Conservation (phyloP, 495 filamentous ascomycete species). For the Trypethelium eluteriae region DNA sequence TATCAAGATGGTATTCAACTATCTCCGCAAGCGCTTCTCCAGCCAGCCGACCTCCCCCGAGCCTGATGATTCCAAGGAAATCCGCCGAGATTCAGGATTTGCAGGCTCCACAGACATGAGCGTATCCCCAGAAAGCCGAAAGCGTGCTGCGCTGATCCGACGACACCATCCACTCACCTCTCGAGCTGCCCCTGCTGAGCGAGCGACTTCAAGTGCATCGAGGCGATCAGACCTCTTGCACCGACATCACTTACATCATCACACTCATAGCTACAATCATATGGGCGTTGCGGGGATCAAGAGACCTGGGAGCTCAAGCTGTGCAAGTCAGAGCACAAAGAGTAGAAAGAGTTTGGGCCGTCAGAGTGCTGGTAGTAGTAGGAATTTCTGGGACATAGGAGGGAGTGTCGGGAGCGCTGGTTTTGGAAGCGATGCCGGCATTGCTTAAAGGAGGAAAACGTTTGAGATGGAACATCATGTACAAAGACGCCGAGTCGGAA, state of each 20-base stretch:
- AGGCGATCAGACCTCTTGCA: conserved; percentile 45
- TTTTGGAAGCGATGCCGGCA: not conserved
- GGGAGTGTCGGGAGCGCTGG: conserved; percentile 62
- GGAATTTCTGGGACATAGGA: conserved; percentile 84
- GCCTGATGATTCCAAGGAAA: not conserved
- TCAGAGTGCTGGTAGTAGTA: conserved; percentile 49
- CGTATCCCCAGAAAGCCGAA: conserved; percentile 37
- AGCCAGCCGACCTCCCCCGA: conserved; percentile 21
- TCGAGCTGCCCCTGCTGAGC: conserved; percentile 37
- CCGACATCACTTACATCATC: conserved; percentile 31
- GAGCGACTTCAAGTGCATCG: conserved; percentile 44
- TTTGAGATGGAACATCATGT: not conserved
- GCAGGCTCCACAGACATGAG: conserved; percentile 26
- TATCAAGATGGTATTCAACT: conserved; percentile 79
- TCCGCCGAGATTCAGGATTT: not conserved
- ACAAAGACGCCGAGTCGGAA: not conserved
- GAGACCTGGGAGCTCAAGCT: conserved; percentile 53
- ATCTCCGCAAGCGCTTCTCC: conserved; percentile 68
- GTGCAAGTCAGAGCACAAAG: conserved; percentile 72
- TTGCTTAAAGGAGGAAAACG: not conserved
- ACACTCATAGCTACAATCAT: conserved; percentile 13
- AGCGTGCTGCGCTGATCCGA: conserved; percentile 72
- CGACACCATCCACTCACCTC: conserved; percentile 79
- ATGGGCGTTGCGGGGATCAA: conserved; percentile 41
- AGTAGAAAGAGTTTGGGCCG: conserved; percentile 45